Percentiles rank a stretch among this genome's conserved stretches.
Conservation (phyloP, 257 asterid species). For the Primulina tabacum region DNA sequence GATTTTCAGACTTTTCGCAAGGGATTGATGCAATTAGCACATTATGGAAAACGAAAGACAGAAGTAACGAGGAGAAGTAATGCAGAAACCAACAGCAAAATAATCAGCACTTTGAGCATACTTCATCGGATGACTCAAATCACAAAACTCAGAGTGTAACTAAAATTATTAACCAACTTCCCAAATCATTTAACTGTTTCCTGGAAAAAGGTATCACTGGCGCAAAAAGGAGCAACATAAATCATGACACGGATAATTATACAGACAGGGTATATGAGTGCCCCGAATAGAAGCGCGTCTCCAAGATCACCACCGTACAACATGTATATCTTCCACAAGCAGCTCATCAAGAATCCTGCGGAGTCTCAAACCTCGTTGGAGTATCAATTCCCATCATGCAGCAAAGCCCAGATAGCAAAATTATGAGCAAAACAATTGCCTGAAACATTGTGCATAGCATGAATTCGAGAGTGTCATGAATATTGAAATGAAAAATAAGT, state of each 20-base stretch:
- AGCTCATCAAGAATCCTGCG: conserved; percentile 66
- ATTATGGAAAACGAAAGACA: too few relatives aligned
- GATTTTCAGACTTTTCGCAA: too few relatives aligned
- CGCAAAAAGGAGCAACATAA: not conserved
- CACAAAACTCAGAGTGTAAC: not conserved
- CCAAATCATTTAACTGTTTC: not conserved
- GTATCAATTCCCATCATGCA: conserved; percentile 99
- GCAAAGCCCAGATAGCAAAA: conserved; percentile 93
- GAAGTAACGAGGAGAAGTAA: too few relatives aligned
- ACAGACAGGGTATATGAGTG: not conserved
- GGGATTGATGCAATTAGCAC: too few relatives aligned
- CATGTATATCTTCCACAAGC: conserved; percentile 20
- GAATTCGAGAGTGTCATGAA: conserved; percentile 10
- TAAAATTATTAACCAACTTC: not conserved
- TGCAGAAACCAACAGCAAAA: not conserved
- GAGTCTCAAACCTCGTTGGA: conserved; percentile 90
- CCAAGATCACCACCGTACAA: conserved; percentile 20
- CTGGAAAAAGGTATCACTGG: not conserved
- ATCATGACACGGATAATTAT: not conserved
- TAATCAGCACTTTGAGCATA: not conserved
- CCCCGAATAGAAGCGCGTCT: conserved; percentile 15
- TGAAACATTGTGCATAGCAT: conserved; percentile 34
- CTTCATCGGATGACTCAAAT: not conserved
- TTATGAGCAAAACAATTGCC: conserved; percentile 85
- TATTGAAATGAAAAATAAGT: not conserved